Percentiles rank a stretch among this genome's conserved stretches.
phyloP scores from a whole-genome alignment of 1,139 yeast genomes.

The Kodamaea derodonti region DNA sequence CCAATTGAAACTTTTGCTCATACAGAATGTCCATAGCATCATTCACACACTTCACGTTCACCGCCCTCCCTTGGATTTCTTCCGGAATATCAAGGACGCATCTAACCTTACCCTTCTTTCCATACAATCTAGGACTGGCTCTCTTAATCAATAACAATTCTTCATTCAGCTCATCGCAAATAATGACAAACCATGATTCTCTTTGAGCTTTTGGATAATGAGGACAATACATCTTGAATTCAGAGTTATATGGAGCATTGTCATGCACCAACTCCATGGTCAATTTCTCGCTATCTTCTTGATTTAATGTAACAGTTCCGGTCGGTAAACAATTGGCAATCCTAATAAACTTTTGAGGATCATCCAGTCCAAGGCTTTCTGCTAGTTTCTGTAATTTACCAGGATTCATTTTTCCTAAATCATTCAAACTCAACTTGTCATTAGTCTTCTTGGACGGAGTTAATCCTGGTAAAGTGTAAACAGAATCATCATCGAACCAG shows the following conservation, averaged over 20 bases:
- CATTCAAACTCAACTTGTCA: conserved; percentile 15
- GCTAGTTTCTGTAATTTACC: conserved; percentile 30
- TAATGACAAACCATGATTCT: conserved; percentile 87
- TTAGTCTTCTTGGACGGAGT: conserved; percentile 13
- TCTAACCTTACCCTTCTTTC: conserved; percentile 39
- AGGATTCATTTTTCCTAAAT: conserved; percentile 20
- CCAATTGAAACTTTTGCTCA: conserved; percentile 5
- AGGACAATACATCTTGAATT: conserved; percentile 70
- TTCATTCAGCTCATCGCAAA: conserved; percentile 41
- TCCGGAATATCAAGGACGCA: conserved; percentile 50
- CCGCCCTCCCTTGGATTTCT: conserved; percentile 41
- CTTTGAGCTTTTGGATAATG: conserved; percentile 87
- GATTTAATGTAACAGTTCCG: conserved; percentile 33
- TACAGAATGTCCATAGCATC: conserved; percentile 63
- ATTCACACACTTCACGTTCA: conserved; percentile 51
- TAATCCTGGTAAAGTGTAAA: conserved; percentile 69
- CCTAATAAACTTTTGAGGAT: conserved; percentile 35
- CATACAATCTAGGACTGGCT: conserved; percentile 53
- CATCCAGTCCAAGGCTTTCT: conserved; percentile 27
- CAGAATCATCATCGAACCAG: conserved; percentile 80
- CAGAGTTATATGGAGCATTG: conserved; percentile 51
- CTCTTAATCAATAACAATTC: conserved; percentile 63
- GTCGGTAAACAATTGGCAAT: conserved; percentile 49
- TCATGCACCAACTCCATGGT: conserved; percentile 50
- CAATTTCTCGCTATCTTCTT: conserved; percentile 30